phyloP scores from a whole-genome alignment of 1,284 basidiomycete species.

The Phylloboletellus chloephorus region DNA sequence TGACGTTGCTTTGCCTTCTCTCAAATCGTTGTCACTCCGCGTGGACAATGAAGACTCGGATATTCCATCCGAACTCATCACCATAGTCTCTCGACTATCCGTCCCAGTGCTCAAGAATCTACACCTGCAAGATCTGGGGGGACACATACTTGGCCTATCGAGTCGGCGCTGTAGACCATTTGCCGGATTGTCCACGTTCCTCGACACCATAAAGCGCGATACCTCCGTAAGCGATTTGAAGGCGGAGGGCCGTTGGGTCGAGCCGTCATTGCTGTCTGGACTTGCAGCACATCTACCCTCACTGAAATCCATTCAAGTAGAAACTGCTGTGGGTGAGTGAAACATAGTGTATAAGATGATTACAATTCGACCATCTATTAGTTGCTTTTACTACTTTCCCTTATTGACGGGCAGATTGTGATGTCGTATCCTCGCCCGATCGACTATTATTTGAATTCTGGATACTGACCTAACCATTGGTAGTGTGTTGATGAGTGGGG shows the following conservation, averaged over 20 bases:
- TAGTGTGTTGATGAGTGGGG: slow-evolving; percentile 3
- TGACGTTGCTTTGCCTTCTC: slow-evolving; percentile 34
- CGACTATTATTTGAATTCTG: slow-evolving; percentile 5
- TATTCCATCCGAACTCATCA: slow-evolving; percentile 47
- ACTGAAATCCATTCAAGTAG: slow-evolving; percentile 12
- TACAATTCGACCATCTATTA: slow-evolving; percentile 7
- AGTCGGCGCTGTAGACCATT: slow-evolving; percentile 12
- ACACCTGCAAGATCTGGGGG: slow-evolving; percentile 37
- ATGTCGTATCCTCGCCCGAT: slow-evolving; percentile 3
- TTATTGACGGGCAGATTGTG: slow-evolving; percentile 3
- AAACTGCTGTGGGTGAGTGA: slow-evolving; percentile 8
- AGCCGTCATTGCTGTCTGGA: slow-evolving; percentile 11
- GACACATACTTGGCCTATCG: slow-evolving; percentile 8
- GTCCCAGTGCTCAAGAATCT: slow-evolving; percentile 40
- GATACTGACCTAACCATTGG: slow-evolving; percentile 5
- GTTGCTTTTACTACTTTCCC: slow-evolving; percentile 1
- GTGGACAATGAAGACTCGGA: slow-evolving; percentile 45
- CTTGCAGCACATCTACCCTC: slow-evolving; percentile 15
- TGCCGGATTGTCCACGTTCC: slow-evolving; percentile 11
- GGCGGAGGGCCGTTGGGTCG: slow-evolving; percentile 28
- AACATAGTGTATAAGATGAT: slow-evolving; percentile 4
- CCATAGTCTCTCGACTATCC: slow-evolving; percentile 39
- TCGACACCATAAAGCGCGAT: slow-evolving; percentile 9
- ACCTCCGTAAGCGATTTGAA: slow-evolving; percentile 13
- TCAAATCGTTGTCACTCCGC: slow-evolving; percentile 39